Percentiles rank a stretch among this genome's conserved stretches.
These are phyloP conservation scores for Arthrobotrys sinensis DNA, from an alignment of 2,329 filamentous ascomycete species.

Conservation along the genomic window DNA sequence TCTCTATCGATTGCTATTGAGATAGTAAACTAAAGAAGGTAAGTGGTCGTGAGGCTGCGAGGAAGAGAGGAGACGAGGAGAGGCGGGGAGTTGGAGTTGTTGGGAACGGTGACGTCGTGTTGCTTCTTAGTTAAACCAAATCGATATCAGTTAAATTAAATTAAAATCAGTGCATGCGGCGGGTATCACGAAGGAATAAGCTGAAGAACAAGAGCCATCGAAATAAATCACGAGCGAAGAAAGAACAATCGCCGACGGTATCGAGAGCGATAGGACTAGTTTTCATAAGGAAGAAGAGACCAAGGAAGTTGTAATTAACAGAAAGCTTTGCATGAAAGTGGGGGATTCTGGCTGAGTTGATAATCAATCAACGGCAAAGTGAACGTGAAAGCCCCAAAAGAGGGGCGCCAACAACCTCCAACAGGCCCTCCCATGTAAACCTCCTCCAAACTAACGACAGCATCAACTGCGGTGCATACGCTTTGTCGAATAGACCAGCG, in stretches of 20 bases:
- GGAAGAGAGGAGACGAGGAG: constrained; percentile 5
- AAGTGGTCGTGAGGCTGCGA: not conserved
- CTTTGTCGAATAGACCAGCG: constrained; percentile 8
- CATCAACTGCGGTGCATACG: constrained; percentile 13
- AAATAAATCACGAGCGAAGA: too few relatives aligned
- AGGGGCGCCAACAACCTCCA: constrained; percentile 21
- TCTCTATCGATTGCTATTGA: not conserved
- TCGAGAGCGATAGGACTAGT: too few relatives aligned
- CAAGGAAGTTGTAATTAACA: too few relatives aligned
- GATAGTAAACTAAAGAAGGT: constrained; percentile 1
- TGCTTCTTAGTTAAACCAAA: constrained; percentile 13
- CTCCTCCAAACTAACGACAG: constrained; percentile 15
- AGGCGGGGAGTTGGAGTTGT: constrained; percentile 44
- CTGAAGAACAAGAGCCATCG: too few relatives aligned
- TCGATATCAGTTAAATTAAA: too few relatives aligned
- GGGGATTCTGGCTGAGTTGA: constrained; percentile 5
- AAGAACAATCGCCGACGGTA: too few relatives aligned
- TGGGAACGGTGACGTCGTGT: constrained; percentile 56
- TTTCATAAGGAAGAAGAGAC: too few relatives aligned
- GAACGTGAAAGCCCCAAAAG: constrained; percentile 17
- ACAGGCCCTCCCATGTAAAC: constrained; percentile 2
- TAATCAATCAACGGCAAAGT: not conserved
- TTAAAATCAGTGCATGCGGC: too few relatives aligned
- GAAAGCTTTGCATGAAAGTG: too few relatives aligned
- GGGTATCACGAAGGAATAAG: not conserved